Conservation (phyloP, 495 filamentous ascomycete genomes). For the Achaetomiella virescens region DNA sequence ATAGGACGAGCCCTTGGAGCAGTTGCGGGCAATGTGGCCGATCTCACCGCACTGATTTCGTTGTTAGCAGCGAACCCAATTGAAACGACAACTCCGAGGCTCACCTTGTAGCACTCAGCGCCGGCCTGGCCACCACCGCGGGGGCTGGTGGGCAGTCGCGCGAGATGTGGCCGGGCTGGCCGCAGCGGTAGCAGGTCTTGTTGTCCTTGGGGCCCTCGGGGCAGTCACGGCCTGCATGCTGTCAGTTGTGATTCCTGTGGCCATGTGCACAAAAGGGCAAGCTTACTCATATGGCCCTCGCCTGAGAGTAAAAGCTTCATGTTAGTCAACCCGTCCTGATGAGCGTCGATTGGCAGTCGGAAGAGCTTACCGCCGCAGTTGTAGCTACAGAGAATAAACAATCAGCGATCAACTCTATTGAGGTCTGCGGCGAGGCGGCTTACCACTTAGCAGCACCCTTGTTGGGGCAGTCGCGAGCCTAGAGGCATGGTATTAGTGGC, state of each 20-base stretch:
- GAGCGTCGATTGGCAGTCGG: background rate
- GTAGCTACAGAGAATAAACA: conserved; percentile 34
- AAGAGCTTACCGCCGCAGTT: conserved; percentile 50
- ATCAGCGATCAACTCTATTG: conserved; percentile 22
- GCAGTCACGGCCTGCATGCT: conserved; percentile 73
- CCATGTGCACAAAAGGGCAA: background rate
- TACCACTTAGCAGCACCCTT: conserved; percentile 89
- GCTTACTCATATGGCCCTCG: conserved; percentile 86
- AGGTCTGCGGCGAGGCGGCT: conserved; percentile 18
- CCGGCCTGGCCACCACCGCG: conserved; percentile 36
- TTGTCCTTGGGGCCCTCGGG: conserved; percentile 75
- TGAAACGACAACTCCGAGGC: background rate
- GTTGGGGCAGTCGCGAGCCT: conserved; percentile 93
- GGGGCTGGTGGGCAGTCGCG: conserved; percentile 70
- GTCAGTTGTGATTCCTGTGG: conserved; percentile 9
- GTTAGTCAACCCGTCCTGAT: conserved; percentile 11
- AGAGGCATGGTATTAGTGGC: conserved; percentile 21
- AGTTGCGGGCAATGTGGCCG: conserved; percentile 96
- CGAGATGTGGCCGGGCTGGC: conserved; percentile 80
- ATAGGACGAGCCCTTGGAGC: conserved; percentile 56
- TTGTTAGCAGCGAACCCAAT: background rate
- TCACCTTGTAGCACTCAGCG: conserved; percentile 84
- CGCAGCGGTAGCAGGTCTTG: conserved; percentile 95
- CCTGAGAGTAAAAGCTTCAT: conserved; percentile 34
- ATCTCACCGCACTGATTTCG: conserved; percentile 69